Evolutionary conservation across 179 eudicot genomes (phyloP).

Genomic region (Actinidia chinensis): DNA sequence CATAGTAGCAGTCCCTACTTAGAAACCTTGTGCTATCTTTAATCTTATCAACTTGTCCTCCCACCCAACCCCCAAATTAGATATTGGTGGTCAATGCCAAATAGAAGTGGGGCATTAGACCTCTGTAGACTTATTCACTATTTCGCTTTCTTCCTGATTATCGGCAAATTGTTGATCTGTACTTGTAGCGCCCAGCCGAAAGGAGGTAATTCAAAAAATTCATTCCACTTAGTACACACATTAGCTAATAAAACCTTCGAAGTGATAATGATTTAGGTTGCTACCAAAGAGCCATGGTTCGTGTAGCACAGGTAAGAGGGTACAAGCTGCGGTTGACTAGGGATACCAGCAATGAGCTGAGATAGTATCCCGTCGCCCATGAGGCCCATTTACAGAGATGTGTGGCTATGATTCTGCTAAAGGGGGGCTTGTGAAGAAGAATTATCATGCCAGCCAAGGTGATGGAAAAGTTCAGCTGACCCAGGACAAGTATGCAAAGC

Average conservation of each 20-base stretch:
- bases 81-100: neutral
- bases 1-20: neutral
- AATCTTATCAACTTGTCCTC: neutral
- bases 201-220: slow-evolving; percentile 63
- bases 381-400: slow-evolving; percentile 91
- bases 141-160: slow-evolving; percentile 3
- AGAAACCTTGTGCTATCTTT: neutral
- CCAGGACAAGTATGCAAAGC: slow-evolving; percentile 76
- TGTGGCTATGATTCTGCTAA: slow-evolving; percentile 77
- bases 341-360: slow-evolving; percentile 74
- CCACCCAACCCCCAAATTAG: neutral
- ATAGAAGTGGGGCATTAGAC: neutral
- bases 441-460: slow-evolving; percentile 79
- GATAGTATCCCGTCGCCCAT: slow-evolving; percentile 76
- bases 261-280: slow-evolving; percentile 67
- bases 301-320: slow-evolving; percentile 35
- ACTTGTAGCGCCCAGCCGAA: slow-evolving; percentile 65
- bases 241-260: slow-evolving; percentile 84
- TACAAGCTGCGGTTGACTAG: slow-evolving; percentile 49
- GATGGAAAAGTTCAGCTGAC: slow-evolving; percentile 88
- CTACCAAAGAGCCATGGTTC: slow-evolving; percentile 73
- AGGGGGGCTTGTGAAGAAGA: slow-evolving; percentile 85
- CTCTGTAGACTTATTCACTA: slow-evolving; percentile 5
- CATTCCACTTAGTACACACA: slow-evolving; percentile 64
- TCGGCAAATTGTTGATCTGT: slow-evolving; percentile 38